phyloP scores from a whole-genome alignment of 305 asterid genomes.

The Euphrasia arctica region DNA sequence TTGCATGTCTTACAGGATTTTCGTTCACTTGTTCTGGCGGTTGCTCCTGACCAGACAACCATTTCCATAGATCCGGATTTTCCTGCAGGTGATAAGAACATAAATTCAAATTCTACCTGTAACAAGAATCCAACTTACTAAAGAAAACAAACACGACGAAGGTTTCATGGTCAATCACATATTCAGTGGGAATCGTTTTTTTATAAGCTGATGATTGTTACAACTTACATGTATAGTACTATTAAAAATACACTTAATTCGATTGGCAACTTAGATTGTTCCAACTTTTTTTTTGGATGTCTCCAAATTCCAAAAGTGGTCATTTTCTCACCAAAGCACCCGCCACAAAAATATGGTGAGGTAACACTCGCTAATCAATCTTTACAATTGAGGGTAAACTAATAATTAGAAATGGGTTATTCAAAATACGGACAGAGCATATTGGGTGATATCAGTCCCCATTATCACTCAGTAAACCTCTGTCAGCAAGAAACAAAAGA shows the following conservation, averaged over 20 bases:
- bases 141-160: neutral
- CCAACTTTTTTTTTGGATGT: neutral
- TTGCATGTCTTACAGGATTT: constrained; percentile 59
- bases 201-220: neutral
- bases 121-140: neutral
- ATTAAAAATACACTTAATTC: neutral
- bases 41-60: constrained; percentile 83
- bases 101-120: neutral
- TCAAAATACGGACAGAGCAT: neutral
- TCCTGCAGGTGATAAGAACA: constrained; percentile 44
- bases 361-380: neutral
- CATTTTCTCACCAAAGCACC: neutral
- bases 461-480: neutral
- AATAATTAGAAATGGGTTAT: neutral
- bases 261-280: neutral
- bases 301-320: neutral
- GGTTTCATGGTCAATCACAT: neutral
- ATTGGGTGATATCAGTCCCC: neutral
- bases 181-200: too few relatives aligned
- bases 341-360: neutral
- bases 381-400: neutral
- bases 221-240: neutral
- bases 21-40: constrained; percentile 67
- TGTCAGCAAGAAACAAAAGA: constrained; percentile 4
- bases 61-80: constrained; percentile 91